These are phyloP conservation scores for Parathielavia appendiculata DNA, from an alignment of 495 filamentous ascomycete genomes.

Conservation along the genomic window DNA sequence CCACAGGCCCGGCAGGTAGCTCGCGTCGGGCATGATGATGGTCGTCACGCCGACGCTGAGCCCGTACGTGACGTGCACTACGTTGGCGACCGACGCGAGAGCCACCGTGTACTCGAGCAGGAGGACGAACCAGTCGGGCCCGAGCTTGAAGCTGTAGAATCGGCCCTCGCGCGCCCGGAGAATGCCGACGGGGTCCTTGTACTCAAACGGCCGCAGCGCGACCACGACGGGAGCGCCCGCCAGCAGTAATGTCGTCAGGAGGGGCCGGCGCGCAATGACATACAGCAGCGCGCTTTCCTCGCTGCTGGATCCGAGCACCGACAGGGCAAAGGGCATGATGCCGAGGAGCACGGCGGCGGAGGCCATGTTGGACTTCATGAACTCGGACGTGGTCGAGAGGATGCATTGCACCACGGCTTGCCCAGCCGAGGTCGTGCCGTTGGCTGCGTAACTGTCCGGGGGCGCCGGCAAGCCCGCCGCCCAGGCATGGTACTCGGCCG, in stretches of 20 bases:
- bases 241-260: constrained; percentile 22
- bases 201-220: constrained; percentile 22
- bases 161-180: constrained; percentile 7
- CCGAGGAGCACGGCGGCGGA: constrained; percentile 29
- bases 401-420: constrained; percentile 26
- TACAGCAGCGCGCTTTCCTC: constrained; percentile 22
- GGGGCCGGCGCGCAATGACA: constrained; percentile 18
- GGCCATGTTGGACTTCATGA: constrained; percentile 28
- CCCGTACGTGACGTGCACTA: constrained; percentile 21
- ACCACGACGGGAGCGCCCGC: constrained; percentile 23
- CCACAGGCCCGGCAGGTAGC: constrained; percentile 22
- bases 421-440: not conserved
- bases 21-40: constrained; percentile 19
- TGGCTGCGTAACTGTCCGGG: not conserved
- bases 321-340: constrained; percentile 27
- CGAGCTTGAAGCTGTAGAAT: constrained; percentile 7
- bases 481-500: not conserved
- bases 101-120: constrained; percentile 24
- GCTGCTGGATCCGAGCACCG: constrained; percentile 21
- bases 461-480: not conserved
- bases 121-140: constrained; percentile 1
- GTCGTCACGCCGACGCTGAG: constrained; percentile 23
- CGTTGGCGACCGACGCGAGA: constrained; percentile 23
- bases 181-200: constrained; percentile 16
- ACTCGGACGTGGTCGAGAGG: constrained; percentile 23